A percentile compares a stretch with the other conserved stretches of the same genome.
Evolutionary conservation across 345 rosid species (phyloP).

Genomic region (Odontarrhena argentea): DNA sequence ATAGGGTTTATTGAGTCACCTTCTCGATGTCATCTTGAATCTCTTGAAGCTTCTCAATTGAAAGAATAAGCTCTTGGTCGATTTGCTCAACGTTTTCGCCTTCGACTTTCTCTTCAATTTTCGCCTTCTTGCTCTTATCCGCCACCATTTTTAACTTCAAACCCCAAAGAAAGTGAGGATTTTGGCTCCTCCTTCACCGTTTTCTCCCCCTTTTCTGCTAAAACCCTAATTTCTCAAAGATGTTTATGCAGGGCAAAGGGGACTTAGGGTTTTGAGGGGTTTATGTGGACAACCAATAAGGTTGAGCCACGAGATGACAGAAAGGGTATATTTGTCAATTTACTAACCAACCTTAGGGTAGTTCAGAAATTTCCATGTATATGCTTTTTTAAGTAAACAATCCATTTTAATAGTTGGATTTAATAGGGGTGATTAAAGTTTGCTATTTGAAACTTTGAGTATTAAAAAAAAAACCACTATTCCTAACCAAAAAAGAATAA

Average conservation of each 20-base stretch:
- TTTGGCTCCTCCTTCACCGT: conserved; percentile 4
- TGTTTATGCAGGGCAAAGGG: conserved; percentile 31
- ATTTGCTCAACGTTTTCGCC: conserved; percentile 71
- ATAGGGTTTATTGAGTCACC: conserved; percentile 40
- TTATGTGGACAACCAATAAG: conserved; percentile 25
- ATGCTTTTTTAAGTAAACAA: conserved; percentile 14
- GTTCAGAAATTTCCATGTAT: not conserved
- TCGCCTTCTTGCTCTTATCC: conserved; percentile 85
- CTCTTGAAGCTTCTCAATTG: conserved; percentile 96
- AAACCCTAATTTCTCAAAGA: conserved; percentile 49
- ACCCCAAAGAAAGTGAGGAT: conserved; percentile 32
- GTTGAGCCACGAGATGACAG: not conserved
- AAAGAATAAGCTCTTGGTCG: conserved; percentile 77
- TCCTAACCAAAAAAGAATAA: no score
- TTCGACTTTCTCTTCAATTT: conserved; percentile 56
- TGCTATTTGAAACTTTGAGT: no score
- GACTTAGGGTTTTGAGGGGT: conserved; percentile 75
- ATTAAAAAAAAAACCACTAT: not conserved
- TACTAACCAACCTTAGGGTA: conserved; percentile 7
- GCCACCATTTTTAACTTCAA: conserved; percentile 58
- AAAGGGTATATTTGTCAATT: not conserved
- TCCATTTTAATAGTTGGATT: conserved; percentile 12
- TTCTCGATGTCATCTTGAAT: conserved; percentile 95
- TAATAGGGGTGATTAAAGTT: conserved; percentile 4
- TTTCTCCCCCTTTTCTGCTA: conserved; percentile 35